Base-by-base conservation (phyloP, 441 rosid genomes). In the Gossypium aridum region DNA sequence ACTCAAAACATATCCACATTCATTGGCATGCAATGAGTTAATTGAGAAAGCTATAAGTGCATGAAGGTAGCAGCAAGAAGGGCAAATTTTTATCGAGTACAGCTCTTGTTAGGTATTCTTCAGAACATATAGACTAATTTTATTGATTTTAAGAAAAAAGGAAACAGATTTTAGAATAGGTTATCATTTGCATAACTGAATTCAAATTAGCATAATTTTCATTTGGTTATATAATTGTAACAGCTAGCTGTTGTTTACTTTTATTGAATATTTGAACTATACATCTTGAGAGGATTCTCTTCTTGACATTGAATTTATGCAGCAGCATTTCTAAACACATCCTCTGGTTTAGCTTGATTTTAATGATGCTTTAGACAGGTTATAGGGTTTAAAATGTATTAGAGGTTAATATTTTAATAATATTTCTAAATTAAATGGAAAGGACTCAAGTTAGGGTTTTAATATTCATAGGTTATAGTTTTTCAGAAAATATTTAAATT, bases 201-300 rank as follows among this genome's bases (percentile, higher is more conserved):
- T 73, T 71, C 60, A 78, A 74, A 55, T 54, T 68, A 74, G 64
- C 70, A 45, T 43, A 4, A 62, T 72, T 78, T 62, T 55, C 80
- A 70, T 67, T 82, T 49, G 28, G 7, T 55, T 69, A 74, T 79
- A 71, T 69, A 77, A 47, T 66, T 85, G 80, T 79, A 85, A 75
- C 72, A 53, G 64, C 10, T 74, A 66, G 28, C 63, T 61, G 74
- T 54, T 68, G 19, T 77, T 54, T 55, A 9, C 43, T 23, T 70
- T 19, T 45, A 4, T 9, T 75, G 59, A 23, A 68, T 56, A 49
- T 63, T 47, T 34, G 28, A 34, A 64, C 45, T 37, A 22, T 63
- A 47, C 43, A 28, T 31, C 19, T 54, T 70, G 49, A 5, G 62
- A 31, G 47, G 47, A 17, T 54, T 2, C 26, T 9, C 1, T 47